Percentiles rank a stretch among this genome's conserved stretches.
These are phyloP conservation scores for Chimonanthus praecox DNA, from an alignment of 164 flowering plant species.

Conservation along the genomic window DNA sequence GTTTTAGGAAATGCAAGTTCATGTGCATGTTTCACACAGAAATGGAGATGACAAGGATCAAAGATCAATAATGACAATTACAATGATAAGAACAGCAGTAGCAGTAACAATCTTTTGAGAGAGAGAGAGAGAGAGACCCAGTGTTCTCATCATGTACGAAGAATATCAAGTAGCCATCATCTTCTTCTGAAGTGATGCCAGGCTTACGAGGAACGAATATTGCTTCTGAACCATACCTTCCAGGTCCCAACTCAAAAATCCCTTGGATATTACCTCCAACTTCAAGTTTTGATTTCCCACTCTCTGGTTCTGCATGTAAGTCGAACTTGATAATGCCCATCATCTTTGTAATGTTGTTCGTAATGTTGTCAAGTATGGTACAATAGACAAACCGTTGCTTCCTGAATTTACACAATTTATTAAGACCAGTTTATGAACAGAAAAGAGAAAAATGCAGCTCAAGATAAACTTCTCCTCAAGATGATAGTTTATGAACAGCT, in stretches of 20 bases:
- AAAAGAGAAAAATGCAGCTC: neutral
- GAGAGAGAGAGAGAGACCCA: slow-evolving; percentile 37
- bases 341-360: slow-evolving; percentile 71
- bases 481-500: neutral
- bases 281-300: slow-evolving; percentile 62
- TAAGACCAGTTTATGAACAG: neutral
- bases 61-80: neutral
- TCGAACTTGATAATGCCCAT: slow-evolving; percentile 81
- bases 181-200: slow-evolving; percentile 77
- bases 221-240: slow-evolving; percentile 94
- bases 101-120: neutral
- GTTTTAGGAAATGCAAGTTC: too few species aligned
- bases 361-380: slow-evolving; percentile 64
- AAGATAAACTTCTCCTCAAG: neutral
- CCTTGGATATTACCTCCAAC: slow-evolving; percentile 92
- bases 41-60: neutral
- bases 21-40: too few species aligned
- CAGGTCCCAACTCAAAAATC: slow-evolving; percentile 72
- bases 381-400: slow-evolving; percentile 87
- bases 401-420: slow-evolving; percentile 32
- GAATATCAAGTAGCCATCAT: slow-evolving; percentile 90
- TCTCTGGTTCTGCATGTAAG: slow-evolving; percentile 72
- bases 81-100: neutral
- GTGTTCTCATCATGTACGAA: slow-evolving; percentile 82
- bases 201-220: slow-evolving; percentile 78